Percentiles rank a stretch among this genome's conserved stretches.
Conservation (phyloP, 2,329 filamentous ascomycete genomes). For the Sporothrix mexicana region DNA sequence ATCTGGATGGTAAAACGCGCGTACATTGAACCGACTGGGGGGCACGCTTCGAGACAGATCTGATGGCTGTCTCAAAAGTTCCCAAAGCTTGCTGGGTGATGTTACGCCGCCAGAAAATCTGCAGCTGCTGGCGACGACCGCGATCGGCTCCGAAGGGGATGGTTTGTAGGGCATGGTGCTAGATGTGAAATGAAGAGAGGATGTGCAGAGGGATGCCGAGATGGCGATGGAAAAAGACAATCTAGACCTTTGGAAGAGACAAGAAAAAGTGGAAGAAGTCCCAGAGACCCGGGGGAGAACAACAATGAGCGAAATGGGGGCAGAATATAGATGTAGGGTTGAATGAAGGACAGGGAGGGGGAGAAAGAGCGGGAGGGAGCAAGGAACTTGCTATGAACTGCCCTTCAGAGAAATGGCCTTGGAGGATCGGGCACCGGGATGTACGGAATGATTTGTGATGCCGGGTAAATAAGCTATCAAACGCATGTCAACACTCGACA, state of each 20-base stretch:
- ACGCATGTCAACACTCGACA: background rate
- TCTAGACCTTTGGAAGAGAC: background rate
- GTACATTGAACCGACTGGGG: conserved; percentile 41
- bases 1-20: conserved; percentile 44
- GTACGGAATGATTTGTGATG: background rate
- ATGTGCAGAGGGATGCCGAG: background rate
- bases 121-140: conserved; percentile 43
- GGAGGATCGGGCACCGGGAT: background rate
- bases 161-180: conserved; percentile 32
- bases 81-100: conserved; percentile 45
- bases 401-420: background rate
- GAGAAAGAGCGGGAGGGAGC: background rate
- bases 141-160: conserved; percentile 40
- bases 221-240: background rate
- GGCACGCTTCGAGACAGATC: conserved; percentile 43
- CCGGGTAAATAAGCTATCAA: background rate
- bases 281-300: too few relatives aligned
- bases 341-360: background rate
- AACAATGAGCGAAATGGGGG: background rate
- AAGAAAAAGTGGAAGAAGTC: background rate
- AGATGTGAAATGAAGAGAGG: background rate
- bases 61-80: conserved; percentile 41
- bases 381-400: background rate
- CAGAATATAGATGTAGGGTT: background rate
- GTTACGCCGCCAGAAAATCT: conserved; percentile 45